Base-by-base conservation (phyloP, 1,284 basidiomycete species). In the Naganishia liquefaciens region DNA sequence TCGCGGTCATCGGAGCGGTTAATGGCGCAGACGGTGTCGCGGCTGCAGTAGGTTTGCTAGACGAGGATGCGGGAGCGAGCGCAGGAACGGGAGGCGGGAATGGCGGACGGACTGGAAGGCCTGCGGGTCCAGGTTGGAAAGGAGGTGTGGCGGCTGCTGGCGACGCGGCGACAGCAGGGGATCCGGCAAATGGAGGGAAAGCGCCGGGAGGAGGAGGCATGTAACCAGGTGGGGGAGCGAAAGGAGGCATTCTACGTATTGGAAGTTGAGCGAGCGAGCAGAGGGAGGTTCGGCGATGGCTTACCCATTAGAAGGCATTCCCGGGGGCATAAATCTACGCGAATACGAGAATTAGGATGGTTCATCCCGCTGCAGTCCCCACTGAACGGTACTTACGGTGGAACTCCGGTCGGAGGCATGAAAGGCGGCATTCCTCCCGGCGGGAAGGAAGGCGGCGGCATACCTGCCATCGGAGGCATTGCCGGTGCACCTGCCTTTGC, bases 401-500 rank as follows among this genome's bases (percentile, higher is more conserved):
- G 54, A 15, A 55, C 40, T 5, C 55, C 63, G 21, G 42, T 72
- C 6, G 70, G 49, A 25, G 68, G 65, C 43, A 73, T 72, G 66
- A 73, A 75, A 11, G 74, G 75, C 25, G 75, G 70, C 42, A 73
- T 64, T 25, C 68, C 69, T 37, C 51, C 54, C 55, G 70, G 60
- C 4, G 81, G 81, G 13, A 74, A 60, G 25, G 43, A 75, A 55
- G 82, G 79, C 21, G 77, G 72, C 19, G 76, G 73, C 63, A 75
- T 72, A 1, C 71, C 71, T 17, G 73, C 69, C 10, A 68, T 62
- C 9, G 75, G 73, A 23, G 75, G 74, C 50, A 69, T 69, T 81
- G 7, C 80, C 76, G 64, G 77, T 78, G 5, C 79, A 73, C 58
- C 74, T 77, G 19, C 79, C 62, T 81, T 79, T 6, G 81, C 73